Evolutionary conservation across 768 basidiomycete genomes (phyloP).

Genomic region (Mycena filopes): DNA sequence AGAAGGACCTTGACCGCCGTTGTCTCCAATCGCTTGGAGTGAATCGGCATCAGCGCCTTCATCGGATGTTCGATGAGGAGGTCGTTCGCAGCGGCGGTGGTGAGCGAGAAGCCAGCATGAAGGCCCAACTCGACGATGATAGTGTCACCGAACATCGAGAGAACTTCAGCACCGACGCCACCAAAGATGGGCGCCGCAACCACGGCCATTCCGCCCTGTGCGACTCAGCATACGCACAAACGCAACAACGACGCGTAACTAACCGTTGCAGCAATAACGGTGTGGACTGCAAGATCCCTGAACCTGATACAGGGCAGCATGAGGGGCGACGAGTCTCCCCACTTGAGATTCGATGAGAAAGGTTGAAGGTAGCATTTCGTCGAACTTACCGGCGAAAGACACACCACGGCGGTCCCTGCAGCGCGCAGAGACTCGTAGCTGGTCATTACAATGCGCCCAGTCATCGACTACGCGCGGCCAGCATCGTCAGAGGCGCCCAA

Average conservation of each 20-base stretch:
- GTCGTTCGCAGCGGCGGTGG: conserved; percentile 62
- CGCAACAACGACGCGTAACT: conserved; percentile 34
- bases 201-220: conserved; percentile 53
- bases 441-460: conserved; percentile 71
- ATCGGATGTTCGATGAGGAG: conserved; percentile 60
- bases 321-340: conserved; percentile 73
- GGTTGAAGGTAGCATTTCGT: background rate
- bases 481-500: background rate
- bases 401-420: conserved; percentile 66
- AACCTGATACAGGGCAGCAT: conserved; percentile 73
- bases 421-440: conserved; percentile 71
- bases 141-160: conserved; percentile 62
- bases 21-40: conserved; percentile 64
- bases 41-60: conserved; percentile 59
- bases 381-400: conserved; percentile 66
- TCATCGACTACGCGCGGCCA: conserved; percentile 58
- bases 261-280: conserved; percentile 70
- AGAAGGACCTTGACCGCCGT: conserved; percentile 65
- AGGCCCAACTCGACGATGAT: conserved; percentile 68
- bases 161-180: conserved; percentile 62
- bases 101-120: conserved; percentile 63
- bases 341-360: conserved; percentile 45
- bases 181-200: conserved; percentile 63
- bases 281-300: conserved; percentile 69
- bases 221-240: conserved; percentile 12